Evolutionary conservation across 306 rosid species (phyloP).

Genomic region (Canavalia gladiata): DNA sequence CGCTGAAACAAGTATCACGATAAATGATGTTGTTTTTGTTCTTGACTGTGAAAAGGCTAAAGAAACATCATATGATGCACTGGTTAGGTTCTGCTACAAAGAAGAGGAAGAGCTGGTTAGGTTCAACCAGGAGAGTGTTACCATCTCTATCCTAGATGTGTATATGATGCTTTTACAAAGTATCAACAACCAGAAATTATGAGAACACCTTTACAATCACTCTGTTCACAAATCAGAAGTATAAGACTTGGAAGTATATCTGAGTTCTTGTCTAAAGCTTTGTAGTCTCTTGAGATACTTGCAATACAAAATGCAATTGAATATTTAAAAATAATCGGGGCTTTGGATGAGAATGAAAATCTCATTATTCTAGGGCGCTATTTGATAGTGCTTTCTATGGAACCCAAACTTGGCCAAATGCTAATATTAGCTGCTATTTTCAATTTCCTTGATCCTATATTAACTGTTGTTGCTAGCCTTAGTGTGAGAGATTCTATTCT

Average conservation of each 20-base stretch:
- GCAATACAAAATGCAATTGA: conserved; percentile 98
- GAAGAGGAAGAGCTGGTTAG: conserved; percentile 99
- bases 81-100: conserved; percentile 44
- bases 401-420: conserved; percentile 98
- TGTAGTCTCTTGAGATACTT: conserved; percentile 90
- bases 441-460: conserved; percentile 92
- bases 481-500: conserved; percentile 98
- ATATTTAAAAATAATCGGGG: conserved; percentile 83
- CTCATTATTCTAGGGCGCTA: conserved; percentile 82
- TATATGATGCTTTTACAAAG: conserved; percentile 81
- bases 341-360: conserved; percentile 90
- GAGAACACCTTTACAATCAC: conserved; percentile 97
- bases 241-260: conserved; percentile 93
- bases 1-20: conserved; percentile 97
- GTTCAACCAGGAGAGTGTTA: conserved; percentile 96
- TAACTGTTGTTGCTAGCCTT: conserved; percentile 91
- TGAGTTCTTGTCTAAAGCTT: conserved; percentile 89
- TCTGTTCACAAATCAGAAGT: conserved; percentile 97
- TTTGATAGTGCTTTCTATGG: conserved; percentile 90
- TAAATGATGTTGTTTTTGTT: conserved; percentile 91
- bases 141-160: conserved; percentile 94
- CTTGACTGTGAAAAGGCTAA: conserved; percentile 99
- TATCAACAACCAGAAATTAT: conserved; percentile 96
- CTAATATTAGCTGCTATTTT: conserved; percentile 85
- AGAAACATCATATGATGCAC: conserved; percentile 96